Evolutionary conservation across 208 protist species (phyloP).

Genomic region (Strigomonas culicis): DNA sequence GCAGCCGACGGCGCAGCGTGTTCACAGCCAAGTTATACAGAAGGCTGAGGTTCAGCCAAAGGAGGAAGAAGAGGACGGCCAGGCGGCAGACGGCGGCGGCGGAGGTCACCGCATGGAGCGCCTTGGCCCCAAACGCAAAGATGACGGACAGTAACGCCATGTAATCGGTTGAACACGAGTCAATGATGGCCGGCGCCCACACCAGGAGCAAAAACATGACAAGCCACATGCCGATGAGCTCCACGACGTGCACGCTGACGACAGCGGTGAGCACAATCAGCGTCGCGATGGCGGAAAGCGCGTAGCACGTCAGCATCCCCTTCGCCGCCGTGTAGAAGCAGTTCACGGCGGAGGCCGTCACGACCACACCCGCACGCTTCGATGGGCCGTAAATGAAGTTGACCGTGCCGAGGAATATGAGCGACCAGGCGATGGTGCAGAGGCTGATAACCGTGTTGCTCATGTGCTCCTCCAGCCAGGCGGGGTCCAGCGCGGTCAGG

Average conservation of each 20-base stretch:
- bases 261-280: slow-evolving; percentile 58
- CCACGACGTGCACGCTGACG: slow-evolving; percentile 87
- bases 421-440: slow-evolving; percentile 30
- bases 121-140: slow-evolving; percentile 30
- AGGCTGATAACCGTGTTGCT: neutral
- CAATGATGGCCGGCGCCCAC: slow-evolving; percentile 81
- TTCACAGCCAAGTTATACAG: slow-evolving; percentile 49
- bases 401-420: slow-evolving; percentile 51
- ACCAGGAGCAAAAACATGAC: slow-evolving; percentile 68
- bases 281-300: slow-evolving; percentile 48
- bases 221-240: slow-evolving; percentile 82
- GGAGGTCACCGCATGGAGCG: slow-evolving; percentile 44
- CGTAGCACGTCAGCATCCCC: slow-evolving; percentile 43
- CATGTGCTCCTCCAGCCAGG: neutral
- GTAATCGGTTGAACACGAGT: slow-evolving; percentile 69
- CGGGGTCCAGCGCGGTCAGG: neutral
- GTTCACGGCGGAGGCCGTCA: slow-evolving; percentile 38
- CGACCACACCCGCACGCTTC: slow-evolving; percentile 64
- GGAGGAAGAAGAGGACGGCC: slow-evolving; percentile 41
- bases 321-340: slow-evolving; percentile 45
- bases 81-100: slow-evolving; percentile 32
- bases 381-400: slow-evolving; percentile 84
- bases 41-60: slow-evolving; percentile 52
- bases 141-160: slow-evolving; percentile 49
- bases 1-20: slow-evolving; percentile 40